Evolutionary conservation across 2,329 filamentous ascomycete genomes (phyloP), one percentile per base, ranked within the genome.

Genomic region (Xylaria sp.): DNA sequence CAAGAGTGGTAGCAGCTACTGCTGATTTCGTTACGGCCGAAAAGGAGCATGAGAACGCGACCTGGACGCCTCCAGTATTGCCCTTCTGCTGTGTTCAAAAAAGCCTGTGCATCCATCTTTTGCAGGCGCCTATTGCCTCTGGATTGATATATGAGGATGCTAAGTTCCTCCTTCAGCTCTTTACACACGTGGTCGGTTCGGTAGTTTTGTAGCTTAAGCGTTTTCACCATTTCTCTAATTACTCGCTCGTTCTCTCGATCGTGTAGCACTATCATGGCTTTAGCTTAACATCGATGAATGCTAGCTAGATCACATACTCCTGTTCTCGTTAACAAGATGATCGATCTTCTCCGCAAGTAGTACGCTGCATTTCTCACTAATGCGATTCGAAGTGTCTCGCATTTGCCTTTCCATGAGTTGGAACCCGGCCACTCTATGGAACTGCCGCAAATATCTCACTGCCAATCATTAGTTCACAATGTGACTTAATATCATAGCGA

Each of bases 321-420:
- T 2, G 50, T 60, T 60, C 3, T 60, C 50, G n/a, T 23, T 17
- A 4, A 17, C 43, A 17, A 60, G 43, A 17, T 19, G 3, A 49
- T 60, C 49, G 4, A 60, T 55, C 42, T 42, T 54, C 28, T 60
- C 33, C 43, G 57, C 57, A 42, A 60, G 43, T 21, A 60, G 33
- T 17, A 60, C 42, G 8, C 21, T 17, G 19, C 57, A 60, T 55
- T 35, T 60, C 25, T n/a, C 31, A 25, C 57, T 60, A 54, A 60
- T 60, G 17, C 57, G 43, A 21, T 46, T 60, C 2, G 43, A 55
- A 17, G 38, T 55, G 17, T 60, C 57, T 54, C 43, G 47, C 42
- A 57, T 57, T 7, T 21, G 14, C 28, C 49, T 7, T 31, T 57
- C 43, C 33, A 19, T 47, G 43, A 38, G 21, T 31, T 57, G 43